Conservation (phyloP, 1,284 basidiomycete species). For the Fistulinella staudtii region DNA sequence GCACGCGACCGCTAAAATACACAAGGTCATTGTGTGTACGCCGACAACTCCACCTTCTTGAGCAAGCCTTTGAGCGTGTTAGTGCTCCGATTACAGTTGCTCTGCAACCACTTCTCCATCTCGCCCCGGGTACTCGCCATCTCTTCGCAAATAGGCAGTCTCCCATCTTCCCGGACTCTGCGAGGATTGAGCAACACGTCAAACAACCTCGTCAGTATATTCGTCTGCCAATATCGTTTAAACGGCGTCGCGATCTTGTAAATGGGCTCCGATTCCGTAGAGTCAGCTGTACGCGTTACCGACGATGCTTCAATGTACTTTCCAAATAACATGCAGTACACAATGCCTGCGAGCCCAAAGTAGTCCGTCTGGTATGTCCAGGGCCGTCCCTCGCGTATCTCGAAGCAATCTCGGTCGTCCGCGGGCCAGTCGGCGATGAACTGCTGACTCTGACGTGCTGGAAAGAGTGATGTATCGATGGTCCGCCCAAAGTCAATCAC, state of each 20-base stretch:
- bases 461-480: slow-evolving; percentile 83
- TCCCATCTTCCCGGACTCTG: slow-evolving; percentile 46
- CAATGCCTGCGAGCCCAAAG: slow-evolving; percentile 88
- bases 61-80: slow-evolving; percentile 82
- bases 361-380: slow-evolving; percentile 98
- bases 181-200: slow-evolving; percentile 83
- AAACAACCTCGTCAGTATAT: slow-evolving; percentile 84
- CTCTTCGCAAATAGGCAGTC: slow-evolving; percentile 70
- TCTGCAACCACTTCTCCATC: slow-evolving; percentile 86
- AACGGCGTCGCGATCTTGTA: slow-evolving; percentile 75
- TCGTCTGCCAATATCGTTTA: slow-evolving; percentile 94
- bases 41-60: slow-evolving; percentile 70
- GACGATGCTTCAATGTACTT: slow-evolving; percentile 83
- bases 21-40: slow-evolving; percentile 27
- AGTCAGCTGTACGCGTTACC: slow-evolving; percentile 37
- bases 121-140: slow-evolving; percentile 62
- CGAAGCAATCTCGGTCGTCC: slow-evolving; percentile 85
- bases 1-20: too few species aligned
- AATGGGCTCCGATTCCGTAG: slow-evolving; percentile 34
- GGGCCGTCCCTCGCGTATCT: slow-evolving; percentile 77
- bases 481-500: slow-evolving; percentile 97
- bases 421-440: slow-evolving; percentile 89
- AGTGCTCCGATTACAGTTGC: slow-evolving; percentile 80
- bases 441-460: slow-evolving; percentile 55
- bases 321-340: slow-evolving; percentile 95